These are phyloP conservation scores for Tardiomyces digboiensis DNA, from an alignment of 1,139 yeast species.

Conservation along the genomic window DNA sequence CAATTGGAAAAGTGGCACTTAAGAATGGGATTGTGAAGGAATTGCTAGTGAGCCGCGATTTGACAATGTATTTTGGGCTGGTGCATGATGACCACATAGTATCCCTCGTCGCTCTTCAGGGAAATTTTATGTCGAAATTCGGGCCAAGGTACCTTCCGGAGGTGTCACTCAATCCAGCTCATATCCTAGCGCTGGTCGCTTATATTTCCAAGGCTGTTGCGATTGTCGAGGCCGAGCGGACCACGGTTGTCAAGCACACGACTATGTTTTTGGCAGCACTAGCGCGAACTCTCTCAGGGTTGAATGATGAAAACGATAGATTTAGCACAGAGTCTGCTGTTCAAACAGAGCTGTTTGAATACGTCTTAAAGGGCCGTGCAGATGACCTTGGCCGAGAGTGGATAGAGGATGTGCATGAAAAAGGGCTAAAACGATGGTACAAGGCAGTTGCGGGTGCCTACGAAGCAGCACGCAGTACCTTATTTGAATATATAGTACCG, in stretches of 20 bases:
- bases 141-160: constrained; percentile 20
- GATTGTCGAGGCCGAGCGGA: constrained; percentile 27
- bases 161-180: constrained; percentile 23
- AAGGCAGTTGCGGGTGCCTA: background rate
- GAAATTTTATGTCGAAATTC: constrained; percentile 12
- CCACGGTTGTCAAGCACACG: background rate
- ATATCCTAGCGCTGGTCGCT: constrained; percentile 24
- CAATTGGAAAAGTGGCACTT: background rate
- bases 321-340: constrained; percentile 12
- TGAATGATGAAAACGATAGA: background rate
- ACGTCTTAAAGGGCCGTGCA: constrained; percentile 22
- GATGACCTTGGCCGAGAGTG: background rate
- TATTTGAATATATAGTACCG: constrained; percentile 27
- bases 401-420: background rate
- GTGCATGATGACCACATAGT: background rate
- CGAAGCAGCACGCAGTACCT: background rate
- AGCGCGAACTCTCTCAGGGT: background rate
- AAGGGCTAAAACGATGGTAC: background rate
- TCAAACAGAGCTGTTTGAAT: constrained; percentile 38
- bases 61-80: background rate
- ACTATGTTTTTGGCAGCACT: background rate
- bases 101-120: constrained; percentile 3
- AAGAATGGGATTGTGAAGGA: background rate
- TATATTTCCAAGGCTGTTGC: constrained; percentile 35
- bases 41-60: background rate